A percentile compares a stretch with the other conserved stretches of the same genome.
phyloP scores from a whole-genome alignment of 176 grass and related monocot species.

The Oryza coarctata region DNA sequence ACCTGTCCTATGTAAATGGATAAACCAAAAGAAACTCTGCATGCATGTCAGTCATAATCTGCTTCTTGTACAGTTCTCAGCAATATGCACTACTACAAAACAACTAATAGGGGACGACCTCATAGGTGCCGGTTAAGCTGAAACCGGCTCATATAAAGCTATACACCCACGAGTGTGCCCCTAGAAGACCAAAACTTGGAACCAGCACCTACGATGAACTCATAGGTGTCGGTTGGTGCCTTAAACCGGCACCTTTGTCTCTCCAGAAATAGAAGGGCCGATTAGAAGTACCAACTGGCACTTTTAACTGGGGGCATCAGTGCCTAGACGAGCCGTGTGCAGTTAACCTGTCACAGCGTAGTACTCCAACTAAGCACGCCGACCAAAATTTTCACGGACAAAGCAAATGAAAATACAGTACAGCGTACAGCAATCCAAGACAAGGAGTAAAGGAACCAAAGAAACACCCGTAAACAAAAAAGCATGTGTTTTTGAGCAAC shows the following conservation, averaged over 20 bases:
- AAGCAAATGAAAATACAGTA: conserved; percentile 24
- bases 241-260: too few relatives aligned
- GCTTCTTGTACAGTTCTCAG: not conserved
- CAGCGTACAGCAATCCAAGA: conserved; percentile 2
- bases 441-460: conserved; percentile 13
- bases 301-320: too few relatives aligned
- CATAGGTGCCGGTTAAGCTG: too few relatives aligned
- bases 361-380: not conserved
- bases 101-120: too few relatives aligned
- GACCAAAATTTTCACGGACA: conserved; percentile 9
- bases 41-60: not conserved
- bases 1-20: not conserved
- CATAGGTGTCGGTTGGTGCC: too few relatives aligned
- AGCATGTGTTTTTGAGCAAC: not conserved
- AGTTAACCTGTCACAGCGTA: not conserved
- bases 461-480: conserved; percentile 25
- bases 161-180: too few relatives aligned
- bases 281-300: too few relatives aligned
- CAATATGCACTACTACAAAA: too few relatives aligned
- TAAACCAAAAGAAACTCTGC: not conserved
- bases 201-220: too few relatives aligned
- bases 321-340: conserved; percentile 11
- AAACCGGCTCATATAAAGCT: too few relatives aligned
- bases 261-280: too few relatives aligned
- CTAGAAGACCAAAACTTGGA: too few relatives aligned